phyloP scores from a whole-genome alignment of 192 early-diverging fungal genomes.

The Dimargaris verticillata region DNA sequence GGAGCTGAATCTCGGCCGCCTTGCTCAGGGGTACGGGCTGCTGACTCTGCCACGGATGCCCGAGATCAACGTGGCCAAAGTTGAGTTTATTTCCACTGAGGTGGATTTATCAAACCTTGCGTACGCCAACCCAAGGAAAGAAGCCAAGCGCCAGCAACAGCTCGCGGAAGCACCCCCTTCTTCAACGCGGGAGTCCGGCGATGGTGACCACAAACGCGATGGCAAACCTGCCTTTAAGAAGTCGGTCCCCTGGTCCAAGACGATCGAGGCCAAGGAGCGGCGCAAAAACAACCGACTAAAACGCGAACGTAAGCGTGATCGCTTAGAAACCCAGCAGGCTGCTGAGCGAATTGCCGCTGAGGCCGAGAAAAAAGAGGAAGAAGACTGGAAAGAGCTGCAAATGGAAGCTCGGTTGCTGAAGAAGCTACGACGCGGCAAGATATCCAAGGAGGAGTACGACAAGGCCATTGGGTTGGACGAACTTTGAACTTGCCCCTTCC shows the following conservation, averaged over 20 bases:
- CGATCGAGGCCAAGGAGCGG: background rate
- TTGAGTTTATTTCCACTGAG: slow-evolving; percentile 24
- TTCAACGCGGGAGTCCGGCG: background rate
- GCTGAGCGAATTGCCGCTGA: background rate
- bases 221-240: too few relatives aligned
- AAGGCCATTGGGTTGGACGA: background rate
- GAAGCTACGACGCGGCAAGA: background rate
- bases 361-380: background rate
- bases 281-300: background rate
- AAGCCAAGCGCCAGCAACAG: slow-evolving; percentile 16
- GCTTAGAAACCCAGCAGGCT: background rate
- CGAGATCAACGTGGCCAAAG: slow-evolving; percentile 48
- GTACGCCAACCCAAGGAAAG: slow-evolving; percentile 7
- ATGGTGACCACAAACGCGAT: background rate
- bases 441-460: background rate
- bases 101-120: slow-evolving; percentile 25
- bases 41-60: slow-evolving; percentile 86
- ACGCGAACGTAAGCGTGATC: background rate
- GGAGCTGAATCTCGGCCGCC: slow-evolving; percentile 57
- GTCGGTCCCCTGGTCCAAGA: background rate
- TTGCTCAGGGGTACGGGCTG: slow-evolving; percentile 69
- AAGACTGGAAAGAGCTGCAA: background rate
- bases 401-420: background rate
- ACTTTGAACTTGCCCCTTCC: too few relatives aligned
- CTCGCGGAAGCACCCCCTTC: background rate